Evolutionary conservation across 192 early-diverging fungal species (phyloP), one percentile per base, ranked within the genome.

Genomic region (Coemansia sp.): DNA sequence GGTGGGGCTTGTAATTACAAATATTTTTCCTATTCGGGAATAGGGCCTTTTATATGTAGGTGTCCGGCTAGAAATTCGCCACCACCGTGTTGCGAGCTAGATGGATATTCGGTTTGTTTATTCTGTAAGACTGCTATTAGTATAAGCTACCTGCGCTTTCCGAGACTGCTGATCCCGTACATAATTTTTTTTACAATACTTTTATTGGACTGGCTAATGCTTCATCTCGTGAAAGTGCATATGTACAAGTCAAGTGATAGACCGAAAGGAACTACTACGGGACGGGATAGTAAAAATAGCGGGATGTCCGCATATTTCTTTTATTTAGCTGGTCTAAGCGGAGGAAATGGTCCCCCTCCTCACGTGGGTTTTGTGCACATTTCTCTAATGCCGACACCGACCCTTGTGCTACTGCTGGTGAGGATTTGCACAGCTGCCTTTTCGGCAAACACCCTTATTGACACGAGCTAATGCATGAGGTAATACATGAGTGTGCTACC

Each of bases 111-210:
- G 2, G 49, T 9, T 20, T 50, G 20, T 22, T 50, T 9, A 10
- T 22, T 50, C 24, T 9, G 9, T 24, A 24, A 20, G 20, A 50
- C n/a, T 50, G 6, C 20, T 50, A 22, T 22, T 50, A 10, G n/a
- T 8, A 50, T 75, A 38, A 36, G 64, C 38, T 18, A n/a, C 49
- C 49, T 9, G 49, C n/a, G 49, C 10, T 3, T 22, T 22, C 49
- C 49, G 49, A 50, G 49, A 50, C 49, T 20, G 49, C 49, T 20
- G 49, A 50, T 50, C 49, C 49, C 49, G 49, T 50, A 50, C 49
- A 50, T 50, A 50, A 27, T 27, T 27, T 50, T 50, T 5, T n/a
- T 50, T 38, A 38, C 36, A 38, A 50, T 50, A 20, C n/a, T 11
- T 50, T 50, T 50, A 10, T 50, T 50, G 49, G 49, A 50, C 49